Conservation (phyloP, 148 eudicot genomes). For the Chenopodium formosanum region DNA sequence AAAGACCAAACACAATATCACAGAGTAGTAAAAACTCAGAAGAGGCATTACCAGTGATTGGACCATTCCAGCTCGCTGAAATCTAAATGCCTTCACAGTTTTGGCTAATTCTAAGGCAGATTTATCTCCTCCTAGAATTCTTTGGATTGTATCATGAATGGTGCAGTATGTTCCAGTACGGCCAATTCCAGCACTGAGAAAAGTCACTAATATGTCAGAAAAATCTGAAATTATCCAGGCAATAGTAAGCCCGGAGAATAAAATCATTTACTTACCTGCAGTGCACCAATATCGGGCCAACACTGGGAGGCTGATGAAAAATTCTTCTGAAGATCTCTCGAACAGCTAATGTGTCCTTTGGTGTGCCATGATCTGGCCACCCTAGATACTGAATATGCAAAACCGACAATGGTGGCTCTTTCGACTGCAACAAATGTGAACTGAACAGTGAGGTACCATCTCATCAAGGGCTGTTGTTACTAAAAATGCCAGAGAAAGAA, state of each 20-base stretch:
- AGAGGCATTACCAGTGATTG: conserved; percentile 60
- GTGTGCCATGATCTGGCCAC: conserved; percentile 98
- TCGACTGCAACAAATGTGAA: conserved; percentile 52
- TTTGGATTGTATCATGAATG: conserved; percentile 72
- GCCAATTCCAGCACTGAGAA: conserved; percentile 93
- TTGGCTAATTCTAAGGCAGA: conserved; percentile 70
- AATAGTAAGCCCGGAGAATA: conserved; percentile 5
- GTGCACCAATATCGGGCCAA: conserved; percentile 85
- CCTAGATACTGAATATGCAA: conserved; percentile 89
- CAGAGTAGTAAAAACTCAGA: background rate
- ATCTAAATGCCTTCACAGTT: conserved; percentile 64
- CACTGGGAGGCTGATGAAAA: conserved; percentile 44
- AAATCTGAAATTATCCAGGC: background rate
- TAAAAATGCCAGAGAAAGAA: background rate
- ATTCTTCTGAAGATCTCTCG: conserved; percentile 73
- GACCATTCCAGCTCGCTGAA: conserved; percentile 90
- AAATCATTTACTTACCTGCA: conserved; percentile 64
- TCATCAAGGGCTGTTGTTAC: background rate
- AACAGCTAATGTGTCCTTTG: conserved; percentile 70
- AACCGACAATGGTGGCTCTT: conserved; percentile 70
- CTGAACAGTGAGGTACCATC: background rate
- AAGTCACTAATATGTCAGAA: conserved; percentile 24
- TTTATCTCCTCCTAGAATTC: conserved; percentile 76
- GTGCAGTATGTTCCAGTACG: conserved; percentile 92
- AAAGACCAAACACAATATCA: background rate